These are phyloP conservation scores for Didymella glomerata DNA, from an alignment of 2,329 filamentous ascomycete genomes.

Conservation along the genomic window DNA sequence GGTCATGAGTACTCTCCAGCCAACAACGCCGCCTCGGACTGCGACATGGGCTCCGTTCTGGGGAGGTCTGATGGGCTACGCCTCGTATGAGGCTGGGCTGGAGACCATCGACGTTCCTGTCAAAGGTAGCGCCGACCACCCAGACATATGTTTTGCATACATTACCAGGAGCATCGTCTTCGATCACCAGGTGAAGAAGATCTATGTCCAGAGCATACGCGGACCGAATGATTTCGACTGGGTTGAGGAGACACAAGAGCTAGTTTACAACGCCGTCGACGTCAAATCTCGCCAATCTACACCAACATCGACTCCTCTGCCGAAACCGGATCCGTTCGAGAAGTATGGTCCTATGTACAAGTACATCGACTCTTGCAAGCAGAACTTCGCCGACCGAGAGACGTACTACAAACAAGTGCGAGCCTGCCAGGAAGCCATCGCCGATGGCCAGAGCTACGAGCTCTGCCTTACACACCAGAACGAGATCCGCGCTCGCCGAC, in stretches of 20 bases:
- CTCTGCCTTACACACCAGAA: conserved; percentile 83
- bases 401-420: conserved; percentile 73
- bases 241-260: conserved; percentile 53
- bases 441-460: conserved; percentile 84
- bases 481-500: conserved; percentile 58
- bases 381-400: conserved; percentile 21
- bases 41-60: conserved; percentile 68
- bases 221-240: conserved; percentile 54
- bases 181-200: conserved; percentile 69
- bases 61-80: conserved; percentile 84
- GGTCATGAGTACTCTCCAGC: conserved; percentile 50
- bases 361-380: conserved; percentile 39
- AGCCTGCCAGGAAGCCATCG: conserved; percentile 74
- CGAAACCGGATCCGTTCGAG: conserved; percentile 45
- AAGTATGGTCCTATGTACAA: conserved; percentile 36
- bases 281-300: conserved; percentile 43
- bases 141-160: conserved; percentile 80
- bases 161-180: conserved; percentile 79
- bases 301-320: conserved; percentile 37
- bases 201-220: conserved; percentile 74
- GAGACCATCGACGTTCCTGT: conserved; percentile 63
- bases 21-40: conserved; percentile 36
- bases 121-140: conserved; percentile 52
- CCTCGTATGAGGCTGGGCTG: conserved; percentile 85
- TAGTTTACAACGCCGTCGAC: conserved; percentile 41